These are phyloP conservation scores for Leucoagaricus sp. DNA, from an alignment of 1,284 basidiomycete genomes.

Conservation along the genomic window DNA sequence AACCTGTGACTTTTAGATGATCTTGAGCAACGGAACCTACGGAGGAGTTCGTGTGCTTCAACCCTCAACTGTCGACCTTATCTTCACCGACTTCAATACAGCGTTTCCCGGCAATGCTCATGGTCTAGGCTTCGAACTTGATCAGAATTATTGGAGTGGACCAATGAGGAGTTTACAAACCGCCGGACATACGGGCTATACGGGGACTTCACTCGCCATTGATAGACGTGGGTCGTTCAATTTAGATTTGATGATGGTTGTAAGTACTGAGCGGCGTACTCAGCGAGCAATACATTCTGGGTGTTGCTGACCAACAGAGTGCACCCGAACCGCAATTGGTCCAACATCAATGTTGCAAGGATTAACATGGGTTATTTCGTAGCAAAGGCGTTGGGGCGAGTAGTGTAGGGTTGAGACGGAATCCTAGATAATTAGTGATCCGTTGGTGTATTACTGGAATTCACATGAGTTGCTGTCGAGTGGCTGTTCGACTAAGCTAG, in stretches of 20 bases:
- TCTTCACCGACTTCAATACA: slow-evolving; percentile 27
- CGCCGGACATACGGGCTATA: slow-evolving; percentile 28
- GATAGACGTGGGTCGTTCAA: slow-evolving; percentile 23
- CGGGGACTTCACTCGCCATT: slow-evolving; percentile 27
- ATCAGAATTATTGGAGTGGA: slow-evolving; percentile 29
- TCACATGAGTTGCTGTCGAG: background rate
- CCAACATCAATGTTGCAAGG: slow-evolving; percentile 27
- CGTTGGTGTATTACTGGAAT: slow-evolving; percentile 7
- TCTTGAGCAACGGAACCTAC: slow-evolving; percentile 29
- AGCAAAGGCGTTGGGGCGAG: slow-evolving; percentile 13
- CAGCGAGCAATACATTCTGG: slow-evolving; percentile 29
- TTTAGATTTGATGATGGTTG: background rate
- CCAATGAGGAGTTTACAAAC: slow-evolving; percentile 26
- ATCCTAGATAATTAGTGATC: background rate
- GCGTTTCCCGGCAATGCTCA: slow-evolving; percentile 27
- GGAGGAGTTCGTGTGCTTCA: slow-evolving; percentile 22
- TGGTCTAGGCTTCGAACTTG: slow-evolving; percentile 27
- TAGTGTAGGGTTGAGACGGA: background rate
- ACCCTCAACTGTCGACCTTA: slow-evolving; percentile 25
- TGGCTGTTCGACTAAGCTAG: background rate
- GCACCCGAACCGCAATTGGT: slow-evolving; percentile 28
- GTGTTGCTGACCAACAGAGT: slow-evolving; percentile 26
- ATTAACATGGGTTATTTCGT: slow-evolving; percentile 16
- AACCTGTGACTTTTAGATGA: slow-evolving; percentile 21
- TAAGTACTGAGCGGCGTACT: slow-evolving; percentile 2